A percentile compares a stretch with the other conserved stretches of the same genome.
phyloP scores from a whole-genome alignment of 768 basidiomycete species.

The Rhodotorula babjevae region DNA sequence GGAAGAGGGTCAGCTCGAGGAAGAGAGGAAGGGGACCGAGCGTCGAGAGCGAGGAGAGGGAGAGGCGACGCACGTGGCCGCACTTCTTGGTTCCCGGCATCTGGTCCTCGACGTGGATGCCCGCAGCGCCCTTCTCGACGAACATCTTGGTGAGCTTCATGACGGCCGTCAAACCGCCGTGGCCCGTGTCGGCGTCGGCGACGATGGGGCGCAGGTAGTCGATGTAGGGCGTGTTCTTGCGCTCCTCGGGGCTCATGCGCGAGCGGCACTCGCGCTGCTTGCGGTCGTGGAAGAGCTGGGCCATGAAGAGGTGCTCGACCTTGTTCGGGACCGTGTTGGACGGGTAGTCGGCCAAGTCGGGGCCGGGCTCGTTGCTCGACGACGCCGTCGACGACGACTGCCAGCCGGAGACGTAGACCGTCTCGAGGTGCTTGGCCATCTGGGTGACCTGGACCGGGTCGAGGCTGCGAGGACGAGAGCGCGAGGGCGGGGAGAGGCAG shows the following conservation, averaged over 20 bases:
- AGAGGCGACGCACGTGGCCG: constrained; percentile 76
- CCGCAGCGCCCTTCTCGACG: constrained; percentile 95
- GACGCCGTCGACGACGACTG: constrained; percentile 85
- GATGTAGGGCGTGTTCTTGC: constrained; percentile 63
- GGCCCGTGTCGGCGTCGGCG: constrained; percentile 96
- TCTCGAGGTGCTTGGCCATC: constrained; percentile 96
- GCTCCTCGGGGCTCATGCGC: constrained; percentile 63
- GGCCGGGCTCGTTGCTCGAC: constrained; percentile 90
- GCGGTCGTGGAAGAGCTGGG: constrained; percentile 97
- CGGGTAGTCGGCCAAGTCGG: constrained; percentile 97
- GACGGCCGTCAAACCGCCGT: constrained; percentile 93
- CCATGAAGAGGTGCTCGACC: constrained; percentile 95
- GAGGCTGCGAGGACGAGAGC: constrained; percentile 60
- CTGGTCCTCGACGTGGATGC: constrained; percentile 97
- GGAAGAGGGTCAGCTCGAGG: neutral
- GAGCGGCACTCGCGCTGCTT: constrained; percentile 84
- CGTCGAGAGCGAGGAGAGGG: constrained; percentile 36
- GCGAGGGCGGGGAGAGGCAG: accelerated
- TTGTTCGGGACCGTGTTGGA: constrained; percentile 98
- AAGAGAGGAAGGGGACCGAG: neutral
- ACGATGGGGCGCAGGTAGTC: constrained; percentile 68
- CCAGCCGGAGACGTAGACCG: constrained; percentile 92
- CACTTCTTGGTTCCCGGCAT: constrained; percentile 93
- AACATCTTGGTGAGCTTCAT: constrained; percentile 99
- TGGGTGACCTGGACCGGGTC: constrained; percentile 97